Conservation (phyloP, 106 monocot species). For the Dendrobium catenatum region DNA sequence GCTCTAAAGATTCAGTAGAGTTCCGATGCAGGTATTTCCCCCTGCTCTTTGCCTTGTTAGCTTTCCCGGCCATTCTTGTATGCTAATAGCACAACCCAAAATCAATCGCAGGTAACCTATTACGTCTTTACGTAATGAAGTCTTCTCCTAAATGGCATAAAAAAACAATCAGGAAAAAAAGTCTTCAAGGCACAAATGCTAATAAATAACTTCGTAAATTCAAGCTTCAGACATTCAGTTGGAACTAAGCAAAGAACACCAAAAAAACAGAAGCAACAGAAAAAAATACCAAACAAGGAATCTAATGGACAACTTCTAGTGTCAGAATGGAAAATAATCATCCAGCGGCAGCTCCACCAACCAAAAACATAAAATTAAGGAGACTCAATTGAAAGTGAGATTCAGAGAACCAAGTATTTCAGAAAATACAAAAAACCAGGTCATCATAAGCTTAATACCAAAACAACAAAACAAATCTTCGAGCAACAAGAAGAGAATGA, state of each 20-base stretch:
- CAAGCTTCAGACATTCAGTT: not conserved
- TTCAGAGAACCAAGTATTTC: not conserved
- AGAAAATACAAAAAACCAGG: not conserved
- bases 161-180: not conserved
- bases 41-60: slow-evolving; percentile 9
- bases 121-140: not conserved
- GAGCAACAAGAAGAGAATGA: not conserved
- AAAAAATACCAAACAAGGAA: not conserved
- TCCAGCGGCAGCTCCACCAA: not conserved
- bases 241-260: not conserved
- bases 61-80: slow-evolving; percentile 4
- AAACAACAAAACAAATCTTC: not conserved
- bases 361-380: not conserved
- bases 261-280: not conserved
- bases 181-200: not conserved
- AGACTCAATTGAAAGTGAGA: not conserved
- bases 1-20: not conserved
- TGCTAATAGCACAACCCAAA: not conserved
- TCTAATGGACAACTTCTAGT: not conserved
- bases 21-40: slow-evolving; percentile 3
- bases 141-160: not conserved
- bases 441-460: not conserved
- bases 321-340: not conserved
- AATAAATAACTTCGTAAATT: not conserved
- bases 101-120: not conserved